Evolutionary conservation across 2,329 filamentous ascomycete species (phyloP).

Genomic region (Colletotrichum sp.): DNA sequence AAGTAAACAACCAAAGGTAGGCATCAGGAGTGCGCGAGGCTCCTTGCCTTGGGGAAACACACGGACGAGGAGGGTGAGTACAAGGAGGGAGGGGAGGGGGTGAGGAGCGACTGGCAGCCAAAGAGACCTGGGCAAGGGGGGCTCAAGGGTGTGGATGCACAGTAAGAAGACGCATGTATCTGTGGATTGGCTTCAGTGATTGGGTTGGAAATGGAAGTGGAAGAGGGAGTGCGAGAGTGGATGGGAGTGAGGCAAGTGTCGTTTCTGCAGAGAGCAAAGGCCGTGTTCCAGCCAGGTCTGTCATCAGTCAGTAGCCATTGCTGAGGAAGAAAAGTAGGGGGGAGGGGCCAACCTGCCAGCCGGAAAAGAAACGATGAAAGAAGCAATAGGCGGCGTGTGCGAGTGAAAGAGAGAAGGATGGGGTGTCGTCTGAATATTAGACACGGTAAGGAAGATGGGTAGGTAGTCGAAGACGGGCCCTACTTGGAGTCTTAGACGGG

Average conservation of each 20-base stretch:
- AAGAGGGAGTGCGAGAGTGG: neutral
- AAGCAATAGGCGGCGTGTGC: slow-evolving; percentile 14
- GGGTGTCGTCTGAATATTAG: neutral
- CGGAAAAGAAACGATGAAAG: slow-evolving; percentile 20
- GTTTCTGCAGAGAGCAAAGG: neutral
- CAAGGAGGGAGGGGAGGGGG: slow-evolving; percentile 9
- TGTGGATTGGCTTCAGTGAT: neutral
- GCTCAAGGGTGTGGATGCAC: neutral
- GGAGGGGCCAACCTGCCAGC: slow-evolving; percentile 3
- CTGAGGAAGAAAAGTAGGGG: slow-evolving; percentile 1
- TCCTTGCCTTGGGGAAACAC: slow-evolving; percentile 18
- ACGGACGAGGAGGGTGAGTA: slow-evolving; percentile 6
- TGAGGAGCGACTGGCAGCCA: slow-evolving; percentile 1
- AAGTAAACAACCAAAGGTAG: neutral
- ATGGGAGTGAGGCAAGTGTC: neutral
- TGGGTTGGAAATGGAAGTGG: neutral
- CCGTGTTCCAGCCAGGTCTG: slow-evolving; percentile 17
- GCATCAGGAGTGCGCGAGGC: slow-evolving; percentile 14
- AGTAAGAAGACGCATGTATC: neutral
- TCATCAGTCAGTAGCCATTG: slow-evolving; percentile 14
- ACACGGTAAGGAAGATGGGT: neutral
- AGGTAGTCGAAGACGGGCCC: neutral
- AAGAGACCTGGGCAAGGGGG: neutral
- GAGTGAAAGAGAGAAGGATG: slow-evolving; percentile 7
- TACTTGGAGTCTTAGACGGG: neutral